Evolutionary conservation across 345 rosid species (phyloP), one percentile per base, ranked within the genome.

Genomic region (Syzygium grande): DNA sequence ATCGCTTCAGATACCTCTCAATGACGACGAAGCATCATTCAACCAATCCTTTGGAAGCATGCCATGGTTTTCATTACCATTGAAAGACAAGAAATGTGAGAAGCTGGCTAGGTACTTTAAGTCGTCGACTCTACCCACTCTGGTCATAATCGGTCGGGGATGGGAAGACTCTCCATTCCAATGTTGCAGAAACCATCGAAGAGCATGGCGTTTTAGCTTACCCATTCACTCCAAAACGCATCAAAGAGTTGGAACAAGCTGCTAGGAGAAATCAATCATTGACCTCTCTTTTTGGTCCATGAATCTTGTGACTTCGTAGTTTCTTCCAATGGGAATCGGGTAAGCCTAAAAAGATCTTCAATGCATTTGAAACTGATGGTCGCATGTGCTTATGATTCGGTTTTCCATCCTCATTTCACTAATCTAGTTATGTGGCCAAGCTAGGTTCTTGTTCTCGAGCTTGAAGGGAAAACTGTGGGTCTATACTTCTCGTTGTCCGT

Each of bases 141-240:
- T n/a, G n/a, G n/a, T n/a, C n/a, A n/a, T n/a, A n/a, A n/a, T n/a
- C n/a, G n/a, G n/a, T n/a, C n/a, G n/a, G n/a, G n/a, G n/a, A n/a
- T n/a, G n/a, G n/a, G n/a, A n/a, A n/a, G n/a, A n/a, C n/a, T n/a
- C n/a, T n/a, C n/a, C n/a, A n/a, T n/a, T n/a, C n/a, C n/a, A n/a
- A n/a, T n/a, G n/a, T n/a, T n/a, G n/a, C n/a, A n/a, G n/a, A n/a
- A n/a, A n/a, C n/a, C n/a, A n/a, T n/a, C n/a, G n/a, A n/a, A n/a
- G n/a, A n/a, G n/a, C n/a, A n/a, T n/a, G n/a, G n/a, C n/a, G n/a
- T n/a, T n/a, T n/a, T n/a, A n/a, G n/a, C n/a, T n/a, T n/a, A 94
- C 85, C 99, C 99, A 86, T 97, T 95, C 89, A 93, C 94, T 2
- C 84, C 52, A 6, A 96, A 94, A 87, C 95, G 85, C 90, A 91